Evolutionary conservation across 116 monocot genomes (phyloP).

Genomic region (Trichopus zeylanicus): DNA sequence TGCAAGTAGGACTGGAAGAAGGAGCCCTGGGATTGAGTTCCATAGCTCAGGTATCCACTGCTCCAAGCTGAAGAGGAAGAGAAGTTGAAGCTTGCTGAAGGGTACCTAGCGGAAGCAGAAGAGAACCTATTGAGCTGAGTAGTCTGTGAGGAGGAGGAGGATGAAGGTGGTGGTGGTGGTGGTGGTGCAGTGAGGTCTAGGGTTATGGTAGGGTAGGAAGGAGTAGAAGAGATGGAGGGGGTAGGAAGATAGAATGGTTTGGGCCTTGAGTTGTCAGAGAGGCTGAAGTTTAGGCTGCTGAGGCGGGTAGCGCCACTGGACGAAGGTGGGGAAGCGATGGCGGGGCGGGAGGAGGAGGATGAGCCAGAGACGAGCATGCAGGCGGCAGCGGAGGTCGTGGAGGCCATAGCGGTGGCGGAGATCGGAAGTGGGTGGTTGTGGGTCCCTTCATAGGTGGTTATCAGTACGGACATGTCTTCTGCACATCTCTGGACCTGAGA

Average conservation of each 20-base stretch:
- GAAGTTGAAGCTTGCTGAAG: constrained; percentile 39
- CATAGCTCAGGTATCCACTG: constrained; percentile 20
- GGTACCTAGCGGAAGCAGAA: constrained; percentile 10
- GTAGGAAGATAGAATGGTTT: constrained; percentile 33
- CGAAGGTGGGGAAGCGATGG: background rate
- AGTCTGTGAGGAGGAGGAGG: constrained; percentile 16
- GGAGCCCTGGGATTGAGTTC: constrained; percentile 8
- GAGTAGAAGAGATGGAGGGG: constrained; percentile 50
- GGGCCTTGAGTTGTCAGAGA: constrained; percentile 9
- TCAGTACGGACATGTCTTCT: constrained; percentile 67
- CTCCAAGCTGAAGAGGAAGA: constrained; percentile 18
- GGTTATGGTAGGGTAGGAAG: constrained; percentile 75
- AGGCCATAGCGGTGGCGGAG: constrained; percentile 68
- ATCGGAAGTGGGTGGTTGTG: constrained; percentile 73
- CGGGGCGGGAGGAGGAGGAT: constrained; percentile 14
- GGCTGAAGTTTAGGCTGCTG: constrained; percentile 28
- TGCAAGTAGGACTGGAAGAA: constrained; percentile 19
- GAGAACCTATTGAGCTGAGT: constrained; percentile 17
- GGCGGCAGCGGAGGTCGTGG: constrained; percentile 70
- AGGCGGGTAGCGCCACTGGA: constrained; percentile 4
- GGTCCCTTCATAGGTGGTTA: constrained; percentile 80
- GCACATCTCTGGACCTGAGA: constrained; percentile 72
- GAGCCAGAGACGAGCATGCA: constrained; percentile 60
- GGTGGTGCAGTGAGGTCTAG: constrained; percentile 58
- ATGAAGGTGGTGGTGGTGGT: constrained; percentile 21